These are phyloP conservation scores for Oryza meyeriana DNA, from an alignment of 176 grass and related monocot species.

Conservation along the genomic window DNA sequence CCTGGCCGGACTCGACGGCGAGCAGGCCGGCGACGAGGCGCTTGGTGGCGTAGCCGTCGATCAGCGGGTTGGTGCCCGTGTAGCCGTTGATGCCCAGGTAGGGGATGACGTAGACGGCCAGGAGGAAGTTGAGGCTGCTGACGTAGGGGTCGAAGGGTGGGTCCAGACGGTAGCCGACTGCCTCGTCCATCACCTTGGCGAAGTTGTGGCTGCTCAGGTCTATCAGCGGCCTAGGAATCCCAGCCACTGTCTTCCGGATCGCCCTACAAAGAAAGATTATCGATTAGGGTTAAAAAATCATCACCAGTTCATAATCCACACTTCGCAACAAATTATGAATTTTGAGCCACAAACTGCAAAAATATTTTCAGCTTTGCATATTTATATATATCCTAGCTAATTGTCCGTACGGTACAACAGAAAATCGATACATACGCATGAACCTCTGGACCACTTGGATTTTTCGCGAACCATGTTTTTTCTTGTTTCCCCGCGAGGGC, in stretches of 20 bases:
- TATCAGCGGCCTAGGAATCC: constrained; percentile 55
- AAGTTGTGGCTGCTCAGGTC: constrained; percentile 59
- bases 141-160: constrained; percentile 74
- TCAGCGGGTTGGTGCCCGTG: constrained; percentile 50
- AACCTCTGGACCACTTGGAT: no score
- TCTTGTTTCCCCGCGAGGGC: no score
- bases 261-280: constrained; percentile 29
- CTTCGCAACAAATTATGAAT: no score
- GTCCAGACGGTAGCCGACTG: constrained; percentile 50
- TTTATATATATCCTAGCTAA: no score
- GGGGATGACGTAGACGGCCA: constrained; percentile 62
- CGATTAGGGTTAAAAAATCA: neutral
- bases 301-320: no score
- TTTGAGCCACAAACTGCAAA: no score
- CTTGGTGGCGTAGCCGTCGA: constrained; percentile 63
- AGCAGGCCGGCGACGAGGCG: constrained; percentile 52
- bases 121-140: constrained; percentile 56
- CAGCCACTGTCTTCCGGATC: constrained; percentile 58
- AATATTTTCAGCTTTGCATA: no score
- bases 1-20: constrained; percentile 58
- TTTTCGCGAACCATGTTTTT: no score
- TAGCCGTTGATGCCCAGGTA: constrained; percentile 81
- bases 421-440: no score
- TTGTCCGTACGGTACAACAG: no score
- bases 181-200: constrained; percentile 58